Evolutionary conservation across 352 stramenopile species (phyloP).

Genomic region (Thraustotheca clavata): DNA sequence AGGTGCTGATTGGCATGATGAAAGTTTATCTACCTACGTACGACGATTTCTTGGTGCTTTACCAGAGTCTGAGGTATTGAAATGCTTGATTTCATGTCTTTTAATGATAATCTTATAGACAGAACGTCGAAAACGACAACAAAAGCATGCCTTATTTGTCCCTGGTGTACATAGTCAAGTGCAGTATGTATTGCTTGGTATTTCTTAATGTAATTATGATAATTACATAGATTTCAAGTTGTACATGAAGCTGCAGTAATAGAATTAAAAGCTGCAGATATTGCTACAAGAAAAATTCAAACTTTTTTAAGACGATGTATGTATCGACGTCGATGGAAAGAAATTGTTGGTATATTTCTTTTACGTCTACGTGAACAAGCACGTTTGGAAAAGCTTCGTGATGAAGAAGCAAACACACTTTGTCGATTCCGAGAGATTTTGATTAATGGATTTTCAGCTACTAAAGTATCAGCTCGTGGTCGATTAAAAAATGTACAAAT

Average conservation of each 20-base stretch:
- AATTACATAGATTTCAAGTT: background rate
- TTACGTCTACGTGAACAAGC: constrained; percentile 33
- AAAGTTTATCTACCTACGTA: constrained; percentile 38
- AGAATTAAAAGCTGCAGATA: background rate
- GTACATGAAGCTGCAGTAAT: background rate
- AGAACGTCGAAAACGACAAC: constrained; percentile 27
- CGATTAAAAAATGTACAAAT: constrained; percentile 57
- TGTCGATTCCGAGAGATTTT: constrained; percentile 46
- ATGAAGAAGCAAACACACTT: constrained; percentile 40
- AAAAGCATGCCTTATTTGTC: constrained; percentile 22
- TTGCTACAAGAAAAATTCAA: constrained; percentile 25
- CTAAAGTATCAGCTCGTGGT: constrained; percentile 63
- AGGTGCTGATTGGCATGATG: constrained; percentile 39
- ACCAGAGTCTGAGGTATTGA: constrained; percentile 38
- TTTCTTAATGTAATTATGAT: background rate
- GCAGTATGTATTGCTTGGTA: background rate
- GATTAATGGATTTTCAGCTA: constrained; percentile 40
- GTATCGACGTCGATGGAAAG: constrained; percentile 33
- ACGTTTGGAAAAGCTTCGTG: constrained; percentile 20
- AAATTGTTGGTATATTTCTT: constrained; percentile 31
- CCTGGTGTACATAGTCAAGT: constrained; percentile 18
- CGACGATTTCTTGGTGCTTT: constrained; percentile 52
- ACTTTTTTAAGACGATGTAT: constrained; percentile 36
- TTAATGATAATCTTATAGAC: background rate
- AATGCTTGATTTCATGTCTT: background rate